Conservation (phyloP, 2,329 filamentous ascomycete species). For the Xylariaceae sp. region DNA sequence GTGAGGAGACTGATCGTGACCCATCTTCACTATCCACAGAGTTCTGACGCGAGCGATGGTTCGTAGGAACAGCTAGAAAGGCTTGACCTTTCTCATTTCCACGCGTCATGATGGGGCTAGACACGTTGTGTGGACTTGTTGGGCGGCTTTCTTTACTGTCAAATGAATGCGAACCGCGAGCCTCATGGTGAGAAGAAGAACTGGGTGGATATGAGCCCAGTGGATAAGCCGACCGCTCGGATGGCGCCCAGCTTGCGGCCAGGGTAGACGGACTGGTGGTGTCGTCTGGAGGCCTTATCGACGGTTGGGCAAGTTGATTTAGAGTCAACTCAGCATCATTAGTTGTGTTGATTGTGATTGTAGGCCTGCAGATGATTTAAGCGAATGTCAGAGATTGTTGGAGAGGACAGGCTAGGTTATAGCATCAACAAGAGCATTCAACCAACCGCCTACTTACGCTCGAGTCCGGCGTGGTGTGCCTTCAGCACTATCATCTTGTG, state of each 20-base stretch:
- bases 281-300: constrained; percentile 27
- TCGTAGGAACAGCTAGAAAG: constrained; percentile 62
- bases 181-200: constrained; percentile 35
- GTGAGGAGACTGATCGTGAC: constrained; percentile 45
- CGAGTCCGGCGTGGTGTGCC: constrained; percentile 24
- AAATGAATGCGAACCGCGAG: constrained; percentile 54
- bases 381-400: constrained; percentile 8
- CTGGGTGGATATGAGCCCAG: constrained; percentile 21
- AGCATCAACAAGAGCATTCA: not conserved
- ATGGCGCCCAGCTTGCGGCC: constrained; percentile 25
- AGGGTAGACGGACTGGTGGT: constrained; percentile 31
- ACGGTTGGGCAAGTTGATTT: constrained; percentile 23
- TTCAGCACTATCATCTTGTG: constrained; percentile 20
- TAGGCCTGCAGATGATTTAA: constrained; percentile 25
- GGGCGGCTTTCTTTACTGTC: constrained; percentile 59
- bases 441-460: constrained; percentile 23
- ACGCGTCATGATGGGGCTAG: constrained; percentile 47
- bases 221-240: constrained; percentile 22
- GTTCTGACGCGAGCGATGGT: constrained; percentile 56
- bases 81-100: constrained; percentile 43
- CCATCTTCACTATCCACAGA: constrained; percentile 64
- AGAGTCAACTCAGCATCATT: constrained; percentile 26
- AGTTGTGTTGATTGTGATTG: constrained; percentile 36
- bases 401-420: not conserved
- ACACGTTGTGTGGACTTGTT: constrained; percentile 68